Conservation (phyloP, 441 rosid genomes). For the Theobroma grandiflorum region DNA sequence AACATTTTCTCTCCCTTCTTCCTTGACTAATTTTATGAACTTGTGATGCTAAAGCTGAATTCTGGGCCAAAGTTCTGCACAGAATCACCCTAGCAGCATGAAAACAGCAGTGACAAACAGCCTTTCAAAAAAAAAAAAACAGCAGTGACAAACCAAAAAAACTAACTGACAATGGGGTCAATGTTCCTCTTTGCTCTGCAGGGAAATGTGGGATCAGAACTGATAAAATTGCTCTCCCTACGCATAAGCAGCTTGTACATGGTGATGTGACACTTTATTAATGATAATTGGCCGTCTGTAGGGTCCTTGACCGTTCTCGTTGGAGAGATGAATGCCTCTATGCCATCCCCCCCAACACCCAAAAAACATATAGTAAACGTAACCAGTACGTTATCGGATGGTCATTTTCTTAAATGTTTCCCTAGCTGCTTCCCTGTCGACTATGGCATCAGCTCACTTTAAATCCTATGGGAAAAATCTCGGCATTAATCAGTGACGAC, state of each 20-base stretch:
- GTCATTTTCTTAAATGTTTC: neutral
- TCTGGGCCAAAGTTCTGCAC: neutral
- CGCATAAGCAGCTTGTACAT: neutral
- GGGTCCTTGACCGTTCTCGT: neutral
- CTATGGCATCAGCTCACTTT: neutral
- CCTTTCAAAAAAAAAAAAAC: neutral
- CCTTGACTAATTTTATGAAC: neutral
- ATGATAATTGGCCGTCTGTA: neutral
- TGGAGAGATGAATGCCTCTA: conserved; percentile 1
- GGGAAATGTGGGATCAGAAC: conserved; percentile 20
- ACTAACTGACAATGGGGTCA: neutral
- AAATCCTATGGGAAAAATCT: neutral
- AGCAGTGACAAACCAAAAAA: neutral
- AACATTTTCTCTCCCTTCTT: neutral
- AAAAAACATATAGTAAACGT: neutral
- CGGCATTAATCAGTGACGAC: neutral
- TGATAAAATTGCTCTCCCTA: conserved; percentile 6
- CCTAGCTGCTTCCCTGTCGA: conserved; percentile 1
- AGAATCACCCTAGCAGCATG: neutral
- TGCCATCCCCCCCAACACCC: neutral
- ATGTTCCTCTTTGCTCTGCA: neutral
- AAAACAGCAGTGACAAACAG: neutral
- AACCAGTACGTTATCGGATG: too few relatives aligned
- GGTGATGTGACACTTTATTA: conserved; percentile 16
- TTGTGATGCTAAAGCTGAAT: neutral